A percentile compares a stretch with the other conserved stretches of the same genome.
These are phyloP conservation scores for Pseudogymnoascus sp. DNA, from an alignment of 2,329 filamentous ascomycete species.

Conservation along the genomic window DNA sequence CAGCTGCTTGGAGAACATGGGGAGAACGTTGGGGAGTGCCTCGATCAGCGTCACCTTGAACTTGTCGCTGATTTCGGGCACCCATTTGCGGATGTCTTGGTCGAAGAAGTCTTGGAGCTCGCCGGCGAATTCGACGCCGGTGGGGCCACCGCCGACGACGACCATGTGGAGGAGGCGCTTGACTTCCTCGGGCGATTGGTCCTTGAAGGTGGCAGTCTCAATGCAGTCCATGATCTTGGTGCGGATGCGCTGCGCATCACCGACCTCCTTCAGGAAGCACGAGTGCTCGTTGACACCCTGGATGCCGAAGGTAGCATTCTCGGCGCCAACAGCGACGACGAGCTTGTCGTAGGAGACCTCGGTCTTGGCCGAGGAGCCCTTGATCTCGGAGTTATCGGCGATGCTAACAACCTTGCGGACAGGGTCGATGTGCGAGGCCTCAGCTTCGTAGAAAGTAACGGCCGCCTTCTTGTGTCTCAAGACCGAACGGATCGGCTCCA, in stretches of 20 bases:
- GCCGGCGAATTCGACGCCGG: constrained; percentile 95
- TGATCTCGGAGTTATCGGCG: constrained; percentile 86
- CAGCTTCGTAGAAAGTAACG: constrained; percentile 96
- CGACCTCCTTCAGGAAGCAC: constrained; percentile 98
- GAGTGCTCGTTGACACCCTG: constrained; percentile 90
- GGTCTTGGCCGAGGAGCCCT: constrained; percentile 71
- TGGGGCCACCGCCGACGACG: constrained; percentile 85
- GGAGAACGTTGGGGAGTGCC: constrained; percentile 89
- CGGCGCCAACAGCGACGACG: constrained; percentile 91
- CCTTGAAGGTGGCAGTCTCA: constrained; percentile 97
- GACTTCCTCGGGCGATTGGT: constrained; percentile 78
- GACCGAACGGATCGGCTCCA: constrained; percentile 97
- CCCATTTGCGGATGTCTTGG: constrained; percentile 94
- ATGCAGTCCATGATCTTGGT: constrained; percentile 99
- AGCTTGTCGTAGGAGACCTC: constrained; percentile 98
- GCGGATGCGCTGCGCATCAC: constrained; percentile 89
- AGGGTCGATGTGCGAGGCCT: constrained; percentile 90
- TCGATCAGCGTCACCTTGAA: constrained; percentile 98
- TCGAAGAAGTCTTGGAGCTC: constrained; percentile 99
- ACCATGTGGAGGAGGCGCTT: constrained; percentile 98
- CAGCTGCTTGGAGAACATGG: constrained; percentile 97
- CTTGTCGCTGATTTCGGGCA: constrained; percentile 87
- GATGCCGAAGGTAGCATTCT: constrained; percentile 98
- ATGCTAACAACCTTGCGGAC: constrained; percentile 83
- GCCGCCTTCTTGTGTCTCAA: constrained; percentile 87